Conservation (phyloP, 805 yeast genomes). For the Myxozyma mucilagina region DNA sequence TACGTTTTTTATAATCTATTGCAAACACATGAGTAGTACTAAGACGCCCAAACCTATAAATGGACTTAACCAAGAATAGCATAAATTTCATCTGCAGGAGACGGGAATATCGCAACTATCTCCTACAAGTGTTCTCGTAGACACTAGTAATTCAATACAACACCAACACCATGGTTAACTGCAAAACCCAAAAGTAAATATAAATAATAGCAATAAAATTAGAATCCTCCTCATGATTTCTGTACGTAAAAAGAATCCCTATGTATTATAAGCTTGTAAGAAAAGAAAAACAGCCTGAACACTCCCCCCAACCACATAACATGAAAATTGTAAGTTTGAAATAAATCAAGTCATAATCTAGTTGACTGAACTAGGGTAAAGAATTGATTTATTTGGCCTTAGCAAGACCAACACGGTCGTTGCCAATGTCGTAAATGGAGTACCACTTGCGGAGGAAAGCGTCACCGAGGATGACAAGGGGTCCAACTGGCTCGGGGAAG, state of each 20-base stretch:
- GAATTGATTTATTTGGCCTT: conserved; percentile 51
- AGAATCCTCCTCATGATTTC: neutral
- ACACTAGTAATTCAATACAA: neutral
- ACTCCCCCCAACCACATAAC: neutral
- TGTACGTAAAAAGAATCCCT: neutral
- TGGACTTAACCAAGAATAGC: neutral
- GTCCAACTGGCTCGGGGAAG: conserved; percentile 95
- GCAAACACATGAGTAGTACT: neutral
- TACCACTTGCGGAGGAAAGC: conserved; percentile 95
- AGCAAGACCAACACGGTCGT: conserved; percentile 94
- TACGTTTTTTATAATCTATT: too few species aligned
- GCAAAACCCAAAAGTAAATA: neutral
- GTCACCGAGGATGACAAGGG: conserved; percentile 94
- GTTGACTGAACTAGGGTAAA: neutral
- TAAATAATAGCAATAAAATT: neutral
- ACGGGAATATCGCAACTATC: neutral
- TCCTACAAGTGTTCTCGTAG: neutral
- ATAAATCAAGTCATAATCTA: neutral
- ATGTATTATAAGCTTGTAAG: neutral
- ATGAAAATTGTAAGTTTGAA: neutral
- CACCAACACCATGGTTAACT: neutral
- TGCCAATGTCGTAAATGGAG: conserved; percentile 88
- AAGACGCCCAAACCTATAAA: neutral
- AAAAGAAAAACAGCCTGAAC: conserved; percentile 3
- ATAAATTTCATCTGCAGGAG: neutral